Evolutionary conservation across 306 rosid species (phyloP).

Genomic region (Sicyos edulis): DNA sequence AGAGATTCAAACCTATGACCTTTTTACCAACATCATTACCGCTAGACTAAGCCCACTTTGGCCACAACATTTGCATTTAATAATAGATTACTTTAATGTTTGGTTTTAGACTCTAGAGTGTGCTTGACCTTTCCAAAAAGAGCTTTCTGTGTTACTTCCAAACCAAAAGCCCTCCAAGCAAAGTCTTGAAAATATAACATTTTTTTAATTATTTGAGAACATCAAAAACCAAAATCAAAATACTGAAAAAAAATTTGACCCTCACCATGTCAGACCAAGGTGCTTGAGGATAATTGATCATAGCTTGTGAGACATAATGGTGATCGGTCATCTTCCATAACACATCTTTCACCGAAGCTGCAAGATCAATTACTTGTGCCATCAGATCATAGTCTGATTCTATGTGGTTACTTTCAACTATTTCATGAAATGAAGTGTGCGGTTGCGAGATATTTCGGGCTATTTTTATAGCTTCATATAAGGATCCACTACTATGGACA

Average conservation of each 20-base stretch:
- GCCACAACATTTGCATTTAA: no score
- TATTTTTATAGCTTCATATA: constrained; percentile 29
- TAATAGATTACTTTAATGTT: no score
- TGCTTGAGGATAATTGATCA: constrained; percentile 35
- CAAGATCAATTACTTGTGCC: constrained; percentile 28
- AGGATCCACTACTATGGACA: constrained; percentile 34
- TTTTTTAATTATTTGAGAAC: background rate
- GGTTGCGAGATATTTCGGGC: constrained; percentile 27
- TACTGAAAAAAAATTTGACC: background rate
- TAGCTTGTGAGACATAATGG: constrained; percentile 36
- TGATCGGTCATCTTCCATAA: constrained; percentile 33
- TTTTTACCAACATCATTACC: no score
- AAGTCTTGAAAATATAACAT: background rate
- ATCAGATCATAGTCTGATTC: constrained; percentile 25
- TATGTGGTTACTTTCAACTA: constrained; percentile 21
- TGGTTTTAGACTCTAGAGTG: background rate
- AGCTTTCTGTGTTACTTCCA: background rate
- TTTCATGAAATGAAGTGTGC: constrained; percentile 26
- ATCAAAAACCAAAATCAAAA: constrained; percentile 10
- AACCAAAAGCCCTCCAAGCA: background rate
- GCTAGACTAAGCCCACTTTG: no score
- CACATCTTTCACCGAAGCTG: constrained; percentile 25
- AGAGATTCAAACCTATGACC: no score
- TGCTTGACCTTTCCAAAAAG: background rate
- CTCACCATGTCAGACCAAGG: constrained; percentile 39